These are phyloP conservation scores for Chenopodium suecicum DNA, from an alignment of 148 eudicot species.

Conservation along the genomic window DNA sequence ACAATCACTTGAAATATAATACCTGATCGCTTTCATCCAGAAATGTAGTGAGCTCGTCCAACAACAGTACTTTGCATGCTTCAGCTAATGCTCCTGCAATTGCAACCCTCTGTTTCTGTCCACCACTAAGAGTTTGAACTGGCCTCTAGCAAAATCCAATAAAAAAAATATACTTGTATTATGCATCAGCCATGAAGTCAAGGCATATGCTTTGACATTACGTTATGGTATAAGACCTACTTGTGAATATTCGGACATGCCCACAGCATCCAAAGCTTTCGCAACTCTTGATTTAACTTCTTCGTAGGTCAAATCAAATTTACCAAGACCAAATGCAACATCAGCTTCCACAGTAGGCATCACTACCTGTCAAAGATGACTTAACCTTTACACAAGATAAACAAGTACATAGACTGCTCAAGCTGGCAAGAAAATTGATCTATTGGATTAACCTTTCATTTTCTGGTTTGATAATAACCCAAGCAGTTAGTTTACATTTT, in stretches of 20 bases:
- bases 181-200: background rate
- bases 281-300: constrained; percentile 61
- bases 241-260: constrained; percentile 74
- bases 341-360: constrained; percentile 99
- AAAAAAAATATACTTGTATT: background rate
- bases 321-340: constrained; percentile 95
- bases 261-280: constrained; percentile 75
- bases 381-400: constrained; percentile 1
- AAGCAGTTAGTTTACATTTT: background rate
- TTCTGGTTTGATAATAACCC: background rate
- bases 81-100: constrained; percentile 97
- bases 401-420: background rate
- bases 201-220: background rate
- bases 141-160: constrained; percentile 55
- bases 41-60: constrained; percentile 85
- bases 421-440: background rate
- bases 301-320: constrained; percentile 52
- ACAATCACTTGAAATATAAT: background rate
- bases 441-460: background rate
- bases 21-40: constrained; percentile 94
- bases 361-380: constrained; percentile 51
- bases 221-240: constrained; percentile 34
- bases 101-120: constrained; percentile 97
- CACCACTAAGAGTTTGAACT: constrained; percentile 97
- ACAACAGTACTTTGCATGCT: constrained; percentile 78